A percentile compares a stretch with the other conserved stretches of the same genome.
Evolutionary conservation across 345 rosid genomes (phyloP).

Genomic region (Abelmoschus esculentus): DNA sequence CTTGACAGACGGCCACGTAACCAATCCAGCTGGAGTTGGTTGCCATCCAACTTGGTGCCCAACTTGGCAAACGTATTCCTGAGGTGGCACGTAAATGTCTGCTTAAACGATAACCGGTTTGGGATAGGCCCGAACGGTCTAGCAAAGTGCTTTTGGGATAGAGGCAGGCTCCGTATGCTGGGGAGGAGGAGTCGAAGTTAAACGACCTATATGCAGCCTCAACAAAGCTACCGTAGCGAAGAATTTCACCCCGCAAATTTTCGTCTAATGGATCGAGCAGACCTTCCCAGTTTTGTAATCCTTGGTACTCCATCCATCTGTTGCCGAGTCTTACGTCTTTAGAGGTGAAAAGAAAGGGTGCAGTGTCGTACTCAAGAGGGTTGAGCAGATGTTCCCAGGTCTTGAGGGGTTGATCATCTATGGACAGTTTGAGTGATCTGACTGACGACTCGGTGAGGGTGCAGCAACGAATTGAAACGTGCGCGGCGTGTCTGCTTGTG

Average conservation of each 20-base stretch:
- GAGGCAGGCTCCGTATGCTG: conserved; percentile 51
- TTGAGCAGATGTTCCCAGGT: conserved; percentile 64
- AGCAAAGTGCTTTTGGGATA: conserved; percentile 49
- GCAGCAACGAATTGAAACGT: conserved; percentile 4
- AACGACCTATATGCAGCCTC: conserved; percentile 72
- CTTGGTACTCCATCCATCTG: conserved; percentile 59
- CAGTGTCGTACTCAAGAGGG: conserved; percentile 3
- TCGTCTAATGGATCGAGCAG: conserved; percentile 81
- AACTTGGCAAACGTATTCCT: conserved; percentile 60
- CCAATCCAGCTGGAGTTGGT: conserved; percentile 91
- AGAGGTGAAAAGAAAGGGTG: not conserved
- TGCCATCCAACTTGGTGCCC: conserved; percentile 65
- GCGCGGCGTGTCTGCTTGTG: not conserved
- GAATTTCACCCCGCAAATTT: conserved; percentile 60
- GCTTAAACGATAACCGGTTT: conserved; percentile 64
- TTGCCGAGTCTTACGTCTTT: conserved; percentile 21
- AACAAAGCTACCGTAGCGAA: conserved; percentile 77
- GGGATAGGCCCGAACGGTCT: conserved; percentile 43
- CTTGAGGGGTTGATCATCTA: conserved; percentile 16
- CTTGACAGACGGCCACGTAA: conserved; percentile 79
- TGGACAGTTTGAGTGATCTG: conserved; percentile 1
- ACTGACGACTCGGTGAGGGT: conserved; percentile 10
- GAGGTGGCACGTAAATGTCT: conserved; percentile 66
- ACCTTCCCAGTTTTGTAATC: conserved; percentile 54
- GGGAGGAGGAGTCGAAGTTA: conserved; percentile 65